Evolutionary conservation across 1,284 basidiomycete genomes (phyloP).

Genomic region (Cystobasidium sp.): DNA sequence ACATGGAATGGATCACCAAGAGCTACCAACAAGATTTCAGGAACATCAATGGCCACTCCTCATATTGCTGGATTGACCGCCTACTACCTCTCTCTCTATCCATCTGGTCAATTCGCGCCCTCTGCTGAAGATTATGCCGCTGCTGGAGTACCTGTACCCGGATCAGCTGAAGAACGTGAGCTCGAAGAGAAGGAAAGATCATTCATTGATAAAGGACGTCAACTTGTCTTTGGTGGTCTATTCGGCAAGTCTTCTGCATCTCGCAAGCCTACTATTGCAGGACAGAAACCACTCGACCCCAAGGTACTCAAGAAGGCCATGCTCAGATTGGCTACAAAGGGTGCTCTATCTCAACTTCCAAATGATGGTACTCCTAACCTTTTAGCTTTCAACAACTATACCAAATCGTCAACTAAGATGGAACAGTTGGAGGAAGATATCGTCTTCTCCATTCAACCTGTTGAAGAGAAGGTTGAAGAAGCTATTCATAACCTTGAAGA

Average conservation of each 20-base stretch:
- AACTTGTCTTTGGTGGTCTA: constrained; percentile 54
- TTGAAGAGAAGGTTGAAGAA: constrained; percentile 20
- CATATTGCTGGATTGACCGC: constrained; percentile 74
- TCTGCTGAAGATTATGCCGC: constrained; percentile 43
- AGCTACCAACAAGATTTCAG: constrained; percentile 71
- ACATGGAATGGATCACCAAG: constrained; percentile 69
- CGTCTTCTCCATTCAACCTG: constrained; percentile 34
- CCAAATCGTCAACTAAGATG: constrained; percentile 52
- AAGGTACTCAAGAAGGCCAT: constrained; percentile 75
- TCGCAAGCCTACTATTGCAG: constrained; percentile 39
- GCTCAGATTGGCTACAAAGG: constrained; percentile 66
- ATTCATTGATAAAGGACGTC: constrained; percentile 58
- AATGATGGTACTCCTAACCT: constrained; percentile 69
- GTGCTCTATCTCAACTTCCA: constrained; percentile 62
- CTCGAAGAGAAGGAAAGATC: constrained; percentile 56
- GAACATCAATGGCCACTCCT: constrained; percentile 62
- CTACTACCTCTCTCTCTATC: constrained; percentile 73
- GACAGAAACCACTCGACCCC: constrained; percentile 63
- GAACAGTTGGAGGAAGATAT: constrained; percentile 14
- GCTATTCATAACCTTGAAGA: constrained; percentile 33
- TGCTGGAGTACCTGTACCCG: constrained; percentile 34
- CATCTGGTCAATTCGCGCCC: constrained; percentile 45
- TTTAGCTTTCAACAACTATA: constrained; percentile 83
- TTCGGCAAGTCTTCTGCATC: constrained; percentile 11
- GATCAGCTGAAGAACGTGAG: constrained; percentile 16